These are phyloP conservation scores for Oryza brachyantha DNA, from an alignment of 176 grass and related monocot genomes.

Conservation along the genomic window DNA sequence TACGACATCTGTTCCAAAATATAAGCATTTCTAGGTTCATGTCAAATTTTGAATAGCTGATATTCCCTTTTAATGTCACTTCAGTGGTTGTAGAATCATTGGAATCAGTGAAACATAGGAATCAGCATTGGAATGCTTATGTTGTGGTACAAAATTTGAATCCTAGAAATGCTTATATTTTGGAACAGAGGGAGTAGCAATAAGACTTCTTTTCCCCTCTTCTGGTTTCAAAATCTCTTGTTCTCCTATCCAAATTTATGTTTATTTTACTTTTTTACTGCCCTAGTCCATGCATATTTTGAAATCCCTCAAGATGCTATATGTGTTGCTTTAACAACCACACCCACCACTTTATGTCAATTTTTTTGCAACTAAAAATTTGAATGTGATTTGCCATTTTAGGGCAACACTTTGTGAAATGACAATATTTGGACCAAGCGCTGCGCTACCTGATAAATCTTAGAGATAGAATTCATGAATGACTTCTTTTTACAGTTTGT, in stretches of 20 bases:
- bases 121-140: too few relatives aligned
- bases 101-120: too few relatives aligned
- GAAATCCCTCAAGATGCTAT: background rate
- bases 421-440: background rate
- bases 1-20: too few relatives aligned
- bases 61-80: too few relatives aligned
- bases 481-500: slow-evolving; percentile 60
- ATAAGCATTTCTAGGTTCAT: too few relatives aligned
- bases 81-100: too few relatives aligned
- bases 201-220: background rate
- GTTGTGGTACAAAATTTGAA: too few relatives aligned
- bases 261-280: background rate
- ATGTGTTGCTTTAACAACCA: background rate
- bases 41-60: too few relatives aligned
- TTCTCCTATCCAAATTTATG: background rate
- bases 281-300: background rate
- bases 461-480: background rate
- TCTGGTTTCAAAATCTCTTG: background rate
- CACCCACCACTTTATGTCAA: background rate
- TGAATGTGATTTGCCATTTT: background rate
- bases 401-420: background rate
- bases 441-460: background rate
- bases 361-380: background rate
- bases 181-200: background rate
- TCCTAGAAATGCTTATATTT: too few relatives aligned